A percentile compares a stretch with the other conserved stretches of the same genome.
Evolutionary conservation across 1,139 yeast species (phyloP).

Genomic region (Sugiyamaella castrensis): DNA sequence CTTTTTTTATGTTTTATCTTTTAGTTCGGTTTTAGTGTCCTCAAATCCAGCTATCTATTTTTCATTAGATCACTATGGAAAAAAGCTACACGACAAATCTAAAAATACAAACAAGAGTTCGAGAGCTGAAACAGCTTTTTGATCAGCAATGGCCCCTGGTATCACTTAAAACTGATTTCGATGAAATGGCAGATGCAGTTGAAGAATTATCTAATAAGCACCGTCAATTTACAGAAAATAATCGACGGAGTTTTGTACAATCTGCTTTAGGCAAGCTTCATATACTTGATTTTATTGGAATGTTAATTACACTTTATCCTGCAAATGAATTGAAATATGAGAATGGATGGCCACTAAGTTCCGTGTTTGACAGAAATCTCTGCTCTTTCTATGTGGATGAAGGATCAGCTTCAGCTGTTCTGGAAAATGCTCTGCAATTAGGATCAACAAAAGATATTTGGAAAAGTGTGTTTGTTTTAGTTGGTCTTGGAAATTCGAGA

Average conservation of each 20-base stretch:
- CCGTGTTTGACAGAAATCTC: conserved; percentile 9
- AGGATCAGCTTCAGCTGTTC: conserved; percentile 1
- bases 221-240: background rate
- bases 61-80: too few species aligned
- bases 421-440: background rate
- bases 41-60: background rate
- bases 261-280: conserved; percentile 13
- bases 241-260: conserved; percentile 10
- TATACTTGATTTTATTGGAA: conserved; percentile 13
- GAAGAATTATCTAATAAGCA: conserved; percentile 11
- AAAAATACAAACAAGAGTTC: too few species aligned
- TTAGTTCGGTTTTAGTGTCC: background rate
- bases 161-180: background rate
- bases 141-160: conserved; percentile 12
- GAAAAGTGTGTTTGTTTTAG: conserved; percentile 9
- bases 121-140: conserved; percentile 3
- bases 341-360: conserved; percentile 1
- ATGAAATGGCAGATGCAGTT: conserved; percentile 3
- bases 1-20: background rate
- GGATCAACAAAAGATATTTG: conserved; percentile 7
- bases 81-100: too few species aligned
- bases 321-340: conserved; percentile 10
- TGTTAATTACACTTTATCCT: conserved; percentile 3
- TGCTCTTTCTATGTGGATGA: conserved; percentile 11
- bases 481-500: conserved; percentile 9